Conservation (phyloP, 2,329 filamentous ascomycete species). For the Monosporascus sp. region DNA sequence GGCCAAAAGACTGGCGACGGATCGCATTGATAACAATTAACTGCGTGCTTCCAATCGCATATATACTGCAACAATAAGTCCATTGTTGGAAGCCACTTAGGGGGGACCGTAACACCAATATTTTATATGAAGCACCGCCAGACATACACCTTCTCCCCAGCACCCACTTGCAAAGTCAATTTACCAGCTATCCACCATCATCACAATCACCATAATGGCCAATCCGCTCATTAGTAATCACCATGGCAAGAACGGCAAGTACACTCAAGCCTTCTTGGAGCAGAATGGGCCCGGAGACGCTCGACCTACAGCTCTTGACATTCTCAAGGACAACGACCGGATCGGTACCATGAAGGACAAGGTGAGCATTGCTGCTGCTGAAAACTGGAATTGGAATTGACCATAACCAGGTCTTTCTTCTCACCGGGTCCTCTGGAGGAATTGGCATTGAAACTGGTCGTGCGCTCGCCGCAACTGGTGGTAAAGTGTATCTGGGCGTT, state of each 20-base stretch:
- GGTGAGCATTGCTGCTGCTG: no score
- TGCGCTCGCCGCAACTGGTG: conserved; percentile 34
- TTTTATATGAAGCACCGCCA: neutral
- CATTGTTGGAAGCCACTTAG: no score
- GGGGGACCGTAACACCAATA: no score
- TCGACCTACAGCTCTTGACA: conserved; percentile 34
- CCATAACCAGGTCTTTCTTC: conserved; percentile 27
- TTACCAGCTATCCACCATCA: neutral
- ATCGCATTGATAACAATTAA: no score
- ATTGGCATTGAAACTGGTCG: conserved; percentile 39
- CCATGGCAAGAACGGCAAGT: no score
- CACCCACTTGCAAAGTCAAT: neutral
- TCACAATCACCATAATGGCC: no score
- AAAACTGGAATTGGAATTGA: no score
- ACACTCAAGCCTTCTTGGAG: no score
- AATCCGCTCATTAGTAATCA: no score
- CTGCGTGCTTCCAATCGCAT: no score
- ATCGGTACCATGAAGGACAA: conserved; percentile 27
- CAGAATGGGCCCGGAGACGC: conserved; percentile 30
- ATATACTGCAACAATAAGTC: no score
- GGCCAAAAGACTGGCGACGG: no score
- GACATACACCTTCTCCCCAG: neutral
- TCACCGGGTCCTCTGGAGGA: conserved; percentile 39
- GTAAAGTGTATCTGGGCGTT: neutral
- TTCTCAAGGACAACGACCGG: conserved; percentile 30